These are phyloP conservation scores for Wickerhamomyces sp. DNA, from an alignment of 1,139 yeast genomes.

Conservation along the genomic window DNA sequence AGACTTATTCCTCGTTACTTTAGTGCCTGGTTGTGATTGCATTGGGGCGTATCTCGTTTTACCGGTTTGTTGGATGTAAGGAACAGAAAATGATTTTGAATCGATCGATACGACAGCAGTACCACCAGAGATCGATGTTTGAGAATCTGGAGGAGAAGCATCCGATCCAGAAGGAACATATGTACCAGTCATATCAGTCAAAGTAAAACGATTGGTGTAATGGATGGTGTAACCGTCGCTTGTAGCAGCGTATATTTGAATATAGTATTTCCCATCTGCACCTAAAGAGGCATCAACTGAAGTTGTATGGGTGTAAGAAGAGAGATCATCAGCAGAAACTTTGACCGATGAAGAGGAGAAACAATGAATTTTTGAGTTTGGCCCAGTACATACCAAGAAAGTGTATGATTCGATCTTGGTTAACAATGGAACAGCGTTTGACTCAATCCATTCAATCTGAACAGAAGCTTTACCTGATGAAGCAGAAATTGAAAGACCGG, in stretches of 20 bases:
- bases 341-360: conserved; percentile 30
- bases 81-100: conserved; percentile 41
- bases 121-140: conserved; percentile 28
- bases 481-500: conserved; percentile 46
- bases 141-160: conserved; percentile 40
- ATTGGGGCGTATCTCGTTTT: conserved; percentile 76
- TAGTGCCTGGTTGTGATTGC: conserved; percentile 79
- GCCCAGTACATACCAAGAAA: conserved; percentile 66
- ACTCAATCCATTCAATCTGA: conserved; percentile 59
- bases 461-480: conserved; percentile 45
- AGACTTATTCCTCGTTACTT: conserved; percentile 48
- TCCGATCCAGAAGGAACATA: conserved; percentile 36
- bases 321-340: conserved; percentile 26
- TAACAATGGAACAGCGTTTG: conserved; percentile 42
- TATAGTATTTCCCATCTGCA: conserved; percentile 60
- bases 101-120: conserved; percentile 25
- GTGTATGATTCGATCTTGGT: conserved; percentile 41
- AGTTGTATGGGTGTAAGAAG: conserved; percentile 35
- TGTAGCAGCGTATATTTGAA: conserved; percentile 57
- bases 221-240: conserved; percentile 52
- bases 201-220: conserved; percentile 61
- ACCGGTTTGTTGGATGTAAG: conserved; percentile 77
- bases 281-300: conserved; percentile 39
- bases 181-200: conserved; percentile 69
- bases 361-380: conserved; percentile 43